These are phyloP conservation scores for Penicillium corylophilum DNA, from an alignment of 2,329 filamentous ascomycete genomes.

Conservation along the genomic window DNA sequence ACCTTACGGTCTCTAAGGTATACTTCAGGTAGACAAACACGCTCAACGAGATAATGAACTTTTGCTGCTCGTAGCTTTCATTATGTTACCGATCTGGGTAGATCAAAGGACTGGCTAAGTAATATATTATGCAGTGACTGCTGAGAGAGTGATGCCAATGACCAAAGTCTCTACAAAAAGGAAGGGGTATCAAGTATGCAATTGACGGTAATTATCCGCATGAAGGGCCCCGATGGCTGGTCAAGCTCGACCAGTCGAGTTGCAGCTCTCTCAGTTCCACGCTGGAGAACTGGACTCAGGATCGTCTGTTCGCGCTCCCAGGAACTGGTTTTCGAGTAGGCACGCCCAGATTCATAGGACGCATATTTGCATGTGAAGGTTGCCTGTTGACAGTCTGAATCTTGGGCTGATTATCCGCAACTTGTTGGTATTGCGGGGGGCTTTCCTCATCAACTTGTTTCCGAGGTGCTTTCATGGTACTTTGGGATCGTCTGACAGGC, in stretches of 20 bases:
- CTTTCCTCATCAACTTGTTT: constrained; percentile 28
- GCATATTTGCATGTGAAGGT: constrained; percentile 25
- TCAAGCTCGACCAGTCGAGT: background rate
- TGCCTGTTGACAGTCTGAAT: constrained; percentile 15
- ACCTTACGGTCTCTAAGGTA: too few species aligned
- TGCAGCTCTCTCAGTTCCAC: background rate
- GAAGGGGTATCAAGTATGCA: constrained; percentile 15
- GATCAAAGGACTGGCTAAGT: background rate
- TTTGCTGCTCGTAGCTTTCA: too few species aligned
- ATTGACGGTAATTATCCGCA: background rate
- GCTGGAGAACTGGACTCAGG: background rate
- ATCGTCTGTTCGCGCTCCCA: constrained; percentile 14
- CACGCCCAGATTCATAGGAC: constrained; percentile 38
- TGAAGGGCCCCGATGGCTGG: background rate
- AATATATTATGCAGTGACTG: background rate
- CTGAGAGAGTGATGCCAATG: background rate
- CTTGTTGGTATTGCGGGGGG: constrained; percentile 32
- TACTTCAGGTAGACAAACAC: too few species aligned
- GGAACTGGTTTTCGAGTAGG: constrained; percentile 41
- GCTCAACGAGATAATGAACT: too few species aligned
- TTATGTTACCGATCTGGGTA: background rate
- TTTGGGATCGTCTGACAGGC: constrained; percentile 32
- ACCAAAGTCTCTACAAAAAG: background rate
- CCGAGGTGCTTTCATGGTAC: constrained; percentile 33
- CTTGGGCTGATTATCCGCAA: constrained; percentile 21